These are phyloP conservation scores for Tetracladium maxilliforme DNA, from an alignment of 2,329 filamentous ascomycete genomes.

Conservation along the genomic window DNA sequence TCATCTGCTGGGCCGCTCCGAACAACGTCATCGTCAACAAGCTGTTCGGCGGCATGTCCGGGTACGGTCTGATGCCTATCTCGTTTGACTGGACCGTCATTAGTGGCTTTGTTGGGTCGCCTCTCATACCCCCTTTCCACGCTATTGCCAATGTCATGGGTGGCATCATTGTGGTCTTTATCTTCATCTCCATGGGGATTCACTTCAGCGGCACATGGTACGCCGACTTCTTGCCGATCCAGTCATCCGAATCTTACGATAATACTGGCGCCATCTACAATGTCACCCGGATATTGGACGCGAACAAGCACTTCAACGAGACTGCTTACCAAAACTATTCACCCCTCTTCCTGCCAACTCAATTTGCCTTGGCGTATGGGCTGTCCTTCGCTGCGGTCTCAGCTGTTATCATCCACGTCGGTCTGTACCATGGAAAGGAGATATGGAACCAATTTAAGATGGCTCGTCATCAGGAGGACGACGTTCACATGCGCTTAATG, in stretches of 20 bases:
- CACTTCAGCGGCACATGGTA: slow-evolving; percentile 57
- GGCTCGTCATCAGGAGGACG: slow-evolving; percentile 21
- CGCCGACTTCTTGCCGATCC: slow-evolving; percentile 50
- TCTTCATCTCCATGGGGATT: slow-evolving; percentile 40
- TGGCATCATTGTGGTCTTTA: slow-evolving; percentile 50
- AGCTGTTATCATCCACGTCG: slow-evolving; percentile 53
- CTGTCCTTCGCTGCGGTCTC: slow-evolving; percentile 59
- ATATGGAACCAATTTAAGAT: slow-evolving; percentile 32
- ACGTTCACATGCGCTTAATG: slow-evolving; percentile 41
- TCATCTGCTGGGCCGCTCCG: slow-evolving; percentile 58
- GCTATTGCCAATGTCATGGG: slow-evolving; percentile 61
- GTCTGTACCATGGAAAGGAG: slow-evolving; percentile 49
- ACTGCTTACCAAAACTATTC: slow-evolving; percentile 53
- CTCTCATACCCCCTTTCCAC: slow-evolving; percentile 57
- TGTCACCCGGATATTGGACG: slow-evolving; percentile 44
- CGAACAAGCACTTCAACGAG: slow-evolving; percentile 46
- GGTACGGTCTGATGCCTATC: slow-evolving; percentile 53
- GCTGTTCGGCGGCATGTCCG: slow-evolving; percentile 54
- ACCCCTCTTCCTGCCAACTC: slow-evolving; percentile 55
- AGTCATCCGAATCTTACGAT: slow-evolving; percentile 55
- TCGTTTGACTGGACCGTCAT: slow-evolving; percentile 69
- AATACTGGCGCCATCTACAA: slow-evolving; percentile 53
- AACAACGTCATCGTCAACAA: slow-evolving; percentile 56
- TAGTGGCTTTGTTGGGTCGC: slow-evolving; percentile 51
- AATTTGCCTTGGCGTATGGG: slow-evolving; percentile 56